Percentiles rank a stretch among this genome's conserved stretches.
These are phyloP conservation scores for Styphnolobium japonicum DNA, from an alignment of 306 rosid genomes.

Conservation along the genomic window DNA sequence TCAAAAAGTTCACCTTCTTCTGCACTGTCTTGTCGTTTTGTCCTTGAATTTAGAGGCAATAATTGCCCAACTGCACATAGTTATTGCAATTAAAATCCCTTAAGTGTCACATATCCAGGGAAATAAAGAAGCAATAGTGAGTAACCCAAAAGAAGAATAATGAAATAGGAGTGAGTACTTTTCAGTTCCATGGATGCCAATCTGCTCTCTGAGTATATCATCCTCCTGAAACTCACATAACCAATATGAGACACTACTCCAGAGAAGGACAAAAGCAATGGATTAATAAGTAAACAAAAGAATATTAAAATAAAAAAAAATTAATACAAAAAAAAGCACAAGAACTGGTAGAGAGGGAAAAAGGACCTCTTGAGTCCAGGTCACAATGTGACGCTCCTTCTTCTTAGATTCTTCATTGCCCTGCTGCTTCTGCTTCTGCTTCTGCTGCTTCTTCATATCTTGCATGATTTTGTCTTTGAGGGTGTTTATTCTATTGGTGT, in stretches of 20 bases:
- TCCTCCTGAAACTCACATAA: constrained; percentile 74
- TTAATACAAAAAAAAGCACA: not conserved
- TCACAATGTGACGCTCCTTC: constrained; percentile 93
- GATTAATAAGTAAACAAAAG: not conserved
- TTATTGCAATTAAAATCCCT: constrained; percentile 16
- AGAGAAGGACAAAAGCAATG: not conserved
- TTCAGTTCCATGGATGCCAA: constrained; percentile 73
- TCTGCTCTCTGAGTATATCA: constrained; percentile 78
- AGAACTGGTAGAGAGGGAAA: not conserved
- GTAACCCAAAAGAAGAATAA: constrained; percentile 16
- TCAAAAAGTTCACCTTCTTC: constrained; percentile 61
- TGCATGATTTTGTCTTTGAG: constrained; percentile 30
- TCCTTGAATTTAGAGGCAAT: constrained; percentile 90
- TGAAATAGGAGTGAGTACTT: constrained; percentile 47
- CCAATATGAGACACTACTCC: constrained; percentile 25
- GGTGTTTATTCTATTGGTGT: constrained; percentile 19
- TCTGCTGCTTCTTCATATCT: constrained; percentile 29
- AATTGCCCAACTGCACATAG: constrained; percentile 70
- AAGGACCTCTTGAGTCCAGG: constrained; percentile 81
- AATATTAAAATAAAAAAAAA: not conserved
- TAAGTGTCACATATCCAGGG: not conserved
- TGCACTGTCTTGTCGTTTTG: constrained; percentile 85
- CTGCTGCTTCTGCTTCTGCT: constrained; percentile 30
- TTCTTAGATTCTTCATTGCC: constrained; percentile 61
- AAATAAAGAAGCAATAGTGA: not conserved